phyloP scores from a whole-genome alignment of 2,329 filamentous ascomycete genomes.

The Periconia sp. region DNA sequence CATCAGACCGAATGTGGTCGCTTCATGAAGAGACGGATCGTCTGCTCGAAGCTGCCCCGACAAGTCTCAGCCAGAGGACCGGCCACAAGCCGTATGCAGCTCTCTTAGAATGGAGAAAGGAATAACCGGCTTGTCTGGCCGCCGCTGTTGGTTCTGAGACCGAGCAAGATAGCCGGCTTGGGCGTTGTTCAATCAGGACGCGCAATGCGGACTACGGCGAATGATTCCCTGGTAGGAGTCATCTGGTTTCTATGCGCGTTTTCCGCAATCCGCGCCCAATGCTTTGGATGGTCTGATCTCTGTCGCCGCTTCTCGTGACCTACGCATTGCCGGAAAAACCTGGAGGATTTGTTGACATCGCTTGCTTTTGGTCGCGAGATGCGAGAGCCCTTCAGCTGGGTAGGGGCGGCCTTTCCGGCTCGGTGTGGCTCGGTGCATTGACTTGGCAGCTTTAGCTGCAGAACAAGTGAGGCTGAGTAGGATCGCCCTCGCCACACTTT shows the following conservation, averaged over 20 bases:
- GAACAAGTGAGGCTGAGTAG: conserved; percentile 41
- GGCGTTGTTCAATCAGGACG: conserved; percentile 36
- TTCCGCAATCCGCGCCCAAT: conserved; percentile 29
- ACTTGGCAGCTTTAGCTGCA: conserved; percentile 24
- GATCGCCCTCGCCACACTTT: conserved; percentile 34
- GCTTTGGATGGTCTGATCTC: conserved; percentile 17
- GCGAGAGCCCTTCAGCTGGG: conserved; percentile 26
- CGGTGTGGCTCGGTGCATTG: conserved; percentile 38
- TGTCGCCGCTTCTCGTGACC: conserved; percentile 36
- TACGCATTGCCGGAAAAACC: conserved; percentile 18
- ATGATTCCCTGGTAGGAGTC: conserved; percentile 36
- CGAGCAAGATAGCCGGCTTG: conserved; percentile 13
- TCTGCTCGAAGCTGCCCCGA: conserved; percentile 15
- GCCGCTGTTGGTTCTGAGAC: conserved; percentile 17
- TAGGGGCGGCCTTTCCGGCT: conserved; percentile 18
- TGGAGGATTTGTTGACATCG: conserved; percentile 21
- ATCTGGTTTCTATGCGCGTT: conserved; percentile 30
- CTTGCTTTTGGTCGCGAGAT: conserved; percentile 13
- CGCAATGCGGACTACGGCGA: conserved; percentile 27
- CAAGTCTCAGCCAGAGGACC: conserved; percentile 20
- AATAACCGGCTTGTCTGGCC: conserved; percentile 22
- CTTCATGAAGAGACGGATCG: conserved; percentile 18
- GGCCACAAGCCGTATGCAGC: conserved; percentile 31
- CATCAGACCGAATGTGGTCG: conserved; percentile 14
- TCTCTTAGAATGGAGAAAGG: conserved; percentile 25